Percentiles rank a stretch among this genome's conserved stretches.
These are phyloP conservation scores for Botrytis elliptica DNA, from an alignment of 2,329 filamentous ascomycete species.

Conservation along the genomic window DNA sequence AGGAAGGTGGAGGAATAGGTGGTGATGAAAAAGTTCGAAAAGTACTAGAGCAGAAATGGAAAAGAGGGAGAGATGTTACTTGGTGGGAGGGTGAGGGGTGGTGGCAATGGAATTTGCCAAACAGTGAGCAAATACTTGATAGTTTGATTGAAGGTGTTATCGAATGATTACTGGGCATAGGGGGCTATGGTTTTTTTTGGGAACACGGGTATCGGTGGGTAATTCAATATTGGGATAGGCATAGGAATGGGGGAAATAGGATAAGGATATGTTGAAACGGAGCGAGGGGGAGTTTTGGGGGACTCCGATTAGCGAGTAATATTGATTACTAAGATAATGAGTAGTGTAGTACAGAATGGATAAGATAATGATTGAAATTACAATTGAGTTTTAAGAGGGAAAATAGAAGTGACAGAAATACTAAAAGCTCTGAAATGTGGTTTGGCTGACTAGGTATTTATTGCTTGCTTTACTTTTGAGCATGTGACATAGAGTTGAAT, in stretches of 20 bases:
- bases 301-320: conserved; percentile 5
- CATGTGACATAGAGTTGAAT: neutral
- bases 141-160: conserved; percentile 37
- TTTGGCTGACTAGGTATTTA: neutral
- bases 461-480: too few species aligned
- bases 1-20: conserved; percentile 58
- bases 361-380: neutral
- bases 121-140: conserved; percentile 37
- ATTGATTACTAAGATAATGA: conserved; percentile 6
- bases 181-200: neutral
- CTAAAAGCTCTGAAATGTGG: neutral
- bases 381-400: neutral
- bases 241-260: neutral
- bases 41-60: conserved; percentile 52
- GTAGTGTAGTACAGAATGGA: neutral
- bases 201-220: conserved; percentile 3
- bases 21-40: conserved; percentile 57
- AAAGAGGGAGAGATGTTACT: conserved; percentile 27
- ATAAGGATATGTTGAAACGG: neutral
- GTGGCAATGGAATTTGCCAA: conserved; percentile 34
- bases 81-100: conserved; percentile 30
- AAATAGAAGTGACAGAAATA: neutral
- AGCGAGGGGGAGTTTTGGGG: conserved; percentile 12
- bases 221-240: conserved; percentile 2
- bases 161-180: conserved; percentile 26